Evolutionary conservation across 2,329 filamentous ascomycete genomes (phyloP).

Genomic region (Laburnicola sp.): DNA sequence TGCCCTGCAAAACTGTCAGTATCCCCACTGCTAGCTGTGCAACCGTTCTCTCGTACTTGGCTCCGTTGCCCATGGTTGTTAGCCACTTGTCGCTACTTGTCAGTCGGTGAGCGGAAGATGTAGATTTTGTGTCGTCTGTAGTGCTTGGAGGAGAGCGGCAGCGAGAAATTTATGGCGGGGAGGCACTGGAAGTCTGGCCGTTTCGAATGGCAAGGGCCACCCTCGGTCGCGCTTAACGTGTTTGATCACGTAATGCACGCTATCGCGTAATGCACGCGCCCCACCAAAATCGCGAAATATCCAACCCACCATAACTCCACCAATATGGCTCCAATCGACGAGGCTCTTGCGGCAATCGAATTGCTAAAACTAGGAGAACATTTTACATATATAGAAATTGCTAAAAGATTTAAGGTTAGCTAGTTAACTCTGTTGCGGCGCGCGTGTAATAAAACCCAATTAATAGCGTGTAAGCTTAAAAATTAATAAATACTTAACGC

Average conservation of each 20-base stretch:
- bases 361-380: too few relatives aligned
- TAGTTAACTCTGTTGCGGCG: too few relatives aligned
- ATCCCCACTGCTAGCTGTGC: constrained; percentile 1
- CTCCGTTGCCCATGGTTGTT: constrained; percentile 43
- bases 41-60: constrained; percentile 30
- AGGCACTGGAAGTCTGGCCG: constrained; percentile 20
- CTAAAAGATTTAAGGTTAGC: too few relatives aligned
- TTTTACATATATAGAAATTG: too few relatives aligned
- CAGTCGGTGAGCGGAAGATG: constrained; percentile 18
- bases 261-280: constrained; percentile 6
- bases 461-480: too few relatives aligned
- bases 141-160: constrained; percentile 10
- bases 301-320: too few relatives aligned
- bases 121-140: background rate
- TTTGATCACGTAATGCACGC: constrained; percentile 11
- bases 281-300: too few relatives aligned
- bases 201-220: constrained; percentile 13
- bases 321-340: too few relatives aligned
- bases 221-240: constrained; percentile 13
- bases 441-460: too few relatives aligned
- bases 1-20: constrained; percentile 35
- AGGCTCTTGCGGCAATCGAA: too few relatives aligned
- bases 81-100: constrained; percentile 13
- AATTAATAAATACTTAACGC: too few relatives aligned
- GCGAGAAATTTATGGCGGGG: constrained; percentile 28